phyloP scores from a whole-genome alignment of 2,329 filamentous ascomycete genomes.

The Sporothrix euskadiensis region DNA sequence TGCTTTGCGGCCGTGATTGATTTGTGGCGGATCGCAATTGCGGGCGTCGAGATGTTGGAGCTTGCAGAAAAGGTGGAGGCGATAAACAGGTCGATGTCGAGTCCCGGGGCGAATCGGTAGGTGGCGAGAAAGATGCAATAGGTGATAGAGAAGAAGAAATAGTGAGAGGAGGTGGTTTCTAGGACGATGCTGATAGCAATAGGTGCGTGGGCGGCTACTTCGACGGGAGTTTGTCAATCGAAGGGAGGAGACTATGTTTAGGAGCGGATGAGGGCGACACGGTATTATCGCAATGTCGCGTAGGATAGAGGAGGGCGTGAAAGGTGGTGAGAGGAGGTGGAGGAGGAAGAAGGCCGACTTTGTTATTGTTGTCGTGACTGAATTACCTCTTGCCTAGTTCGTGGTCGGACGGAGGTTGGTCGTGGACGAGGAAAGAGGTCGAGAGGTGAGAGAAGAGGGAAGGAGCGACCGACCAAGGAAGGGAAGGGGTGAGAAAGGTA shows the following conservation, averaged over 20 bases:
- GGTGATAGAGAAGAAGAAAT: not conserved
- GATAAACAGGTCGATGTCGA: not conserved
- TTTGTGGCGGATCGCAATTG: not conserved
- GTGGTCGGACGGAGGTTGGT: slow-evolving; percentile 12
- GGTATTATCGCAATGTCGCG: not conserved
- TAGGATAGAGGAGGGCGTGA: slow-evolving; percentile 3
- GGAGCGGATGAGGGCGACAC: not conserved
- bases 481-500: not conserved
- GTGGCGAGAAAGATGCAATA: not conserved
- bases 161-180: not conserved
- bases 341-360: not conserved
- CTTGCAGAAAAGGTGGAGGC: not conserved
- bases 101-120: not conserved
- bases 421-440: not conserved
- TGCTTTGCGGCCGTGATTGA: not conserved
- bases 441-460: not conserved
- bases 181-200: slow-evolving; percentile 18
- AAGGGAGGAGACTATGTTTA: slow-evolving; percentile 2
- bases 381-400: slow-evolving; percentile 18
- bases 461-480: slow-evolving; percentile 15
- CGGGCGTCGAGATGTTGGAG: not conserved
- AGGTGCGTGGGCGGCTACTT: slow-evolving; percentile 14
- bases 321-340: not conserved
- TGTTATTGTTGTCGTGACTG: slow-evolving; percentile 11
- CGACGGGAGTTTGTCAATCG: not conserved